Percentiles rank a stretch among this genome's conserved stretches.
Conservation (phyloP, 768 basidiomycete genomes). For the Lyophyllum decastes region DNA sequence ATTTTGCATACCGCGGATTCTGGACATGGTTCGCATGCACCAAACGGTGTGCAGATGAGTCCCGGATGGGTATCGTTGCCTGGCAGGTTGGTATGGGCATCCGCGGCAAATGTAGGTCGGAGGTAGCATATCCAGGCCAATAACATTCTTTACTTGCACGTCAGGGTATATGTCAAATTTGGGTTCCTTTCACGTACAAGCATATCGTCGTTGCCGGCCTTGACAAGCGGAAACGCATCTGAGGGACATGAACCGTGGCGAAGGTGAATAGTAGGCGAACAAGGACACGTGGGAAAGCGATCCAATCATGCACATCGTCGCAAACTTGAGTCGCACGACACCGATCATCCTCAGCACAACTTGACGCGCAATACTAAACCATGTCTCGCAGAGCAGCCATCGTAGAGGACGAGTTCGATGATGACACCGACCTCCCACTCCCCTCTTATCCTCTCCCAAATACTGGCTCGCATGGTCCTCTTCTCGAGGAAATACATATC, state of each 20-base stretch:
- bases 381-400: constrained; percentile 76
- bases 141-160: constrained; percentile 10
- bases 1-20: constrained; percentile 52
- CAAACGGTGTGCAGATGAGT: constrained; percentile 55
- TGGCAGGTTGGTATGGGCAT: constrained; percentile 10
- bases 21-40: constrained; percentile 65
- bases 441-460: constrained; percentile 68
- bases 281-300: constrained; percentile 25
- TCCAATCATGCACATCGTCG: neutral
- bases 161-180: neutral
- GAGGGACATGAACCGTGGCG: constrained; percentile 34
- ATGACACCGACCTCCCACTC: constrained; percentile 89
- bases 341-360: constrained; percentile 9
- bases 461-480: constrained; percentile 68
- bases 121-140: constrained; percentile 17
- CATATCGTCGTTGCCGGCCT: constrained; percentile 32
- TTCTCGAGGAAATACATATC: constrained; percentile 72
- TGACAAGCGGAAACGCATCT: constrained; percentile 34
- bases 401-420: constrained; percentile 81
- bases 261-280: constrained; percentile 9
- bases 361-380: neutral
- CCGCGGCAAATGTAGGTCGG: constrained; percentile 13
- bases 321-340: constrained; percentile 1
- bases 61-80: constrained; percentile 31
- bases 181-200: constrained; percentile 25